Evolutionary conservation across 2,329 filamentous ascomycete genomes (phyloP), one percentile per base, ranked within the genome.

Genomic region (Fusarium camptoceras): DNA sequence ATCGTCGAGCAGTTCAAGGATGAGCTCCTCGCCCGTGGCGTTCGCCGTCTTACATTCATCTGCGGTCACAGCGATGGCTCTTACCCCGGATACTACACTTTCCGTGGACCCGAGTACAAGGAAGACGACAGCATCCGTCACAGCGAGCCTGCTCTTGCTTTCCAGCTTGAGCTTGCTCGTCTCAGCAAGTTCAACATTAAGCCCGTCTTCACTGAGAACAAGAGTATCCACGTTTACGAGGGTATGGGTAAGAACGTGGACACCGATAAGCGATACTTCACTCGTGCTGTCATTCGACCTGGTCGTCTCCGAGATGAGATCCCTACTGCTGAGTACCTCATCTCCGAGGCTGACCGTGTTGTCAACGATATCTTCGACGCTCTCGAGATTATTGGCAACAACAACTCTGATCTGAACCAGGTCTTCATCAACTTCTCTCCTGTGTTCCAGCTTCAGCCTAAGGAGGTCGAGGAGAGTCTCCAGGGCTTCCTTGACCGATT

Each of bases 391-490:
- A 97, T 98, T 78, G 96, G 96, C 78, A 98, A 97, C 87, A 98
- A 98, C 85, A 97, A 97, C 85, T 97, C 96, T 54, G 96, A 99
- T 86, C 88, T 99, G 78, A 99, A 99, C 87, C 96, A 99, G 84
- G 96, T 99, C 87, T 99, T 99, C 86, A 96, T 99, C 87, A 98
- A 99, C 88, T 99, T 99, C 85, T 96, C 94, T 0, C 94, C 94
- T 12, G 93, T 98, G 63, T 98, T 99, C 90, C 93, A 94, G 79
- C 89, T 99, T 50, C 87, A 94, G 77, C 94, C 96, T 6, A 84
- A 89, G 64, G 94, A 98, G 83, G 94, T 99, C 18, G 94, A 98
- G 83, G 89, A 97, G 81, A 95, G 94, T 30, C 89, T 99, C 25
- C 94, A 92, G 77, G 94, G 94, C 59, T 99, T 99, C 89, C 85